Percentiles rank a stretch among this genome's conserved stretches.
phyloP scores from a whole-genome alignment of 2,329 filamentous ascomycete genomes.

The Tolypocladium sp. region DNA sequence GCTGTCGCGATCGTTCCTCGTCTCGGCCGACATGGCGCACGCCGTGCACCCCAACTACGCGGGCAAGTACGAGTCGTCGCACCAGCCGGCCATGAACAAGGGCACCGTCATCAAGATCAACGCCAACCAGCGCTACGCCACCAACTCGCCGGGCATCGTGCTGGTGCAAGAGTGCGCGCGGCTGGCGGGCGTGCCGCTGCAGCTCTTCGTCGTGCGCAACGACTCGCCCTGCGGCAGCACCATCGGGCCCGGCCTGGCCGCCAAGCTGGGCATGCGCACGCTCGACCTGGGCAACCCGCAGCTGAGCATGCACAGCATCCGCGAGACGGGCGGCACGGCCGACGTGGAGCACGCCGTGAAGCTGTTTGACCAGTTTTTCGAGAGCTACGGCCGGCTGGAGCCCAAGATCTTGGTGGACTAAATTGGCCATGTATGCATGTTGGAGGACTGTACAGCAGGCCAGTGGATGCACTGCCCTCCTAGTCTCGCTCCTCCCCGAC shows the following conservation, averaged over 20 bases:
- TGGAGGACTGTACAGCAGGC: too few relatives aligned
- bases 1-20: slow-evolving; percentile 79
- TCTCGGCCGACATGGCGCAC: slow-evolving; percentile 97
- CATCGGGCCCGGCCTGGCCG: slow-evolving; percentile 93
- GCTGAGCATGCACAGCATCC: slow-evolving; percentile 93
- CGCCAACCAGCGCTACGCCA: slow-evolving; percentile 93
- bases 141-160: slow-evolving; percentile 91
- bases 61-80: slow-evolving; percentile 81
- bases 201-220: slow-evolving; percentile 93
- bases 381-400: slow-evolving; percentile 75
- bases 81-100: slow-evolving; percentile 92
- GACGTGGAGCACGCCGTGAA: slow-evolving; percentile 82
- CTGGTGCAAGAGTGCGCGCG: slow-evolving; percentile 81
- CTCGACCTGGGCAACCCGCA: slow-evolving; percentile 91
- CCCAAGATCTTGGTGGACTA: slow-evolving; percentile 76
- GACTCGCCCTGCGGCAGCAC: slow-evolving; percentile 92
- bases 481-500: too few relatives aligned
- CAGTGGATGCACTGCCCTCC: too few relatives aligned
- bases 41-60: slow-evolving; percentile 92
- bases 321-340: slow-evolving; percentile 80
- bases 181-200: slow-evolving; percentile 68
- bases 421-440: background rate
- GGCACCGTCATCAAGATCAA: slow-evolving; percentile 97
- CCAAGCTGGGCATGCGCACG: slow-evolving; percentile 76
- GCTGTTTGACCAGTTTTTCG: slow-evolving; percentile 81